These are phyloP conservation scores for Hymenoscyphus linearis DNA, from an alignment of 2,329 filamentous ascomycete species.

Conservation along the genomic window DNA sequence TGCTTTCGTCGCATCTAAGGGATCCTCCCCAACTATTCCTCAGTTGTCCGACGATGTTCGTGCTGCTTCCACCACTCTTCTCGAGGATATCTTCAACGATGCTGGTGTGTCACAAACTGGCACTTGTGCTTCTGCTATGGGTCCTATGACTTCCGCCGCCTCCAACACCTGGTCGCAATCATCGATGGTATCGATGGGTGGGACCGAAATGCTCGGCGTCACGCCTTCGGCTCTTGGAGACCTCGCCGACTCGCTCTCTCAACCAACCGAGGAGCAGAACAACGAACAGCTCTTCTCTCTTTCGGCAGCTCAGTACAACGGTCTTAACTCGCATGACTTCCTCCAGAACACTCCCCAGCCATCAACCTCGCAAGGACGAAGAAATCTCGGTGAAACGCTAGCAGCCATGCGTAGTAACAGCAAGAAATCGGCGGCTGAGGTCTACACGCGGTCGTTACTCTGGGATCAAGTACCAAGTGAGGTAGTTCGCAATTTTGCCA, in stretches of 20 bases:
- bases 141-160: constrained; percentile 50
- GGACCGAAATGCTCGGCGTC: constrained; percentile 43
- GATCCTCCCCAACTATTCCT: constrained; percentile 66
- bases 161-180: constrained; percentile 42
- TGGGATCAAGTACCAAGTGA: constrained; percentile 93
- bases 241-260: constrained; percentile 62
- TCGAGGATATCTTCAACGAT: constrained; percentile 79
- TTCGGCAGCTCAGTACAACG: constrained; percentile 82
- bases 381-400: constrained; percentile 75
- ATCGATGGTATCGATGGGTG: constrained; percentile 37
- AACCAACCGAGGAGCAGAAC: constrained; percentile 77
- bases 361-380: constrained; percentile 57
- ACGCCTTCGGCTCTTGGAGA: constrained; percentile 59
- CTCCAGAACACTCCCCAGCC: constrained; percentile 49
- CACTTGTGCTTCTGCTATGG: constrained; percentile 38
- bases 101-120: constrained; percentile 52
- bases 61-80: constrained; percentile 68
- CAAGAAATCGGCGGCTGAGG: constrained; percentile 74
- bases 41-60: constrained; percentile 76
- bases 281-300: constrained; percentile 85
- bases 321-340: constrained; percentile 72
- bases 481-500: constrained; percentile 86
- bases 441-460: constrained; percentile 86
- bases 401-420: constrained; percentile 68
- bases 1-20: constrained; percentile 90